A percentile compares a stretch with the other conserved stretches of the same genome.
Evolutionary conservation across 192 early-diverging fungal species (phyloP).

Genomic region (Backusella australiensis): DNA sequence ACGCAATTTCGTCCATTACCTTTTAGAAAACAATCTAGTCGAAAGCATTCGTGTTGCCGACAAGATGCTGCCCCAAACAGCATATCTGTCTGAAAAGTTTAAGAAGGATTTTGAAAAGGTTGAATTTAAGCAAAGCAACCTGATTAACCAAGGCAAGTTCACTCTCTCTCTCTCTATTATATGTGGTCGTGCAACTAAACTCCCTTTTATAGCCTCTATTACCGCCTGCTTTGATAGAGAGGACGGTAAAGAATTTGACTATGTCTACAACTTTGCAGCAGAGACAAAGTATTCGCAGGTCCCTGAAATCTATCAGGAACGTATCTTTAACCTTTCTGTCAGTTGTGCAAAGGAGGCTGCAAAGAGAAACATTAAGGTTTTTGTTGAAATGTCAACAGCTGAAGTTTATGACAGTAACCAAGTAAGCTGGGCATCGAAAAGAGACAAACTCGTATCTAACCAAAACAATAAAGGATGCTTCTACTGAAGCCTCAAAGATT

Average conservation of each 20-base stretch:
- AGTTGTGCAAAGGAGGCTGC: constrained; percentile 83
- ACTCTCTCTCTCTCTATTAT: background rate
- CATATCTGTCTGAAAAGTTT: constrained; percentile 62
- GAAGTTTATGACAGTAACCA: constrained; percentile 86
- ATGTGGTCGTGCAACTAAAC: background rate
- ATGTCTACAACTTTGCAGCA: constrained; percentile 92
- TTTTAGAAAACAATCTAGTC: constrained; percentile 67
- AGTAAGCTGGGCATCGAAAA: constrained; percentile 42
- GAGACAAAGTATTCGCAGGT: constrained; percentile 93
- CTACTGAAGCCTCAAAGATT: constrained; percentile 59
- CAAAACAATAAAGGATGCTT: constrained; percentile 1
- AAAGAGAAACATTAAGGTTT: constrained; percentile 65
- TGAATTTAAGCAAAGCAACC: constrained; percentile 79
- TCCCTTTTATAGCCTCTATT: constrained; percentile 52
- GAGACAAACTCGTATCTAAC: background rate
- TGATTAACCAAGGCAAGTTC: constrained; percentile 63
- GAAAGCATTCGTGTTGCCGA: constrained; percentile 70
- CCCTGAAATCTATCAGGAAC: constrained; percentile 79
- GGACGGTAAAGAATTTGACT: constrained; percentile 77
- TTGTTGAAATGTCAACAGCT: constrained; percentile 86
- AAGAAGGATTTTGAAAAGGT: constrained; percentile 69
- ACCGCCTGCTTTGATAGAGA: constrained; percentile 69
- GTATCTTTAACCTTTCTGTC: constrained; percentile 68
- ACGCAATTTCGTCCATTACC: constrained; percentile 69
- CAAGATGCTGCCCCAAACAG: constrained; percentile 79